phyloP scores from a whole-genome alignment of 768 basidiomycete genomes.

The Brasilioporus rufonigricans region DNA sequence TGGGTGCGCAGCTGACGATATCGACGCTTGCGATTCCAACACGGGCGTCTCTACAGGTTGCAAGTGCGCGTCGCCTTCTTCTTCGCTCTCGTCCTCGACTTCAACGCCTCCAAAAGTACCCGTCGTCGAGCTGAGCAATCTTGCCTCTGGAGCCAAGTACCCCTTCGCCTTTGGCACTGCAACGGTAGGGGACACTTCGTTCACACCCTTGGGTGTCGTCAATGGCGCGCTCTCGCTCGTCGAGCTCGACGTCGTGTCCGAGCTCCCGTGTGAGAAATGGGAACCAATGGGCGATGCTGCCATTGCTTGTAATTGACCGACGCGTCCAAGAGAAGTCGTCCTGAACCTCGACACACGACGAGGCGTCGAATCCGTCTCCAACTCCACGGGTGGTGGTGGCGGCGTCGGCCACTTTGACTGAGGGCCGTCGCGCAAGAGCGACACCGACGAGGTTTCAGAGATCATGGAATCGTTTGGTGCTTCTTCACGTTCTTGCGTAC shows the following conservation, averaged over 20 bases:
- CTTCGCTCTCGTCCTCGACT: conserved; percentile 9
- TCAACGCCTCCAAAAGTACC: conserved; percentile 39
- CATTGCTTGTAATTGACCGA: conserved; percentile 24
- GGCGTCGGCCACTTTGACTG: conserved; percentile 32
- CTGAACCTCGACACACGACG: conserved; percentile 29
- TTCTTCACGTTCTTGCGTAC: conserved; percentile 11
- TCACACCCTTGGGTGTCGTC: conserved; percentile 18
- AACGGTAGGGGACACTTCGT: conserved; percentile 3
- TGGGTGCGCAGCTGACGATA: conserved; percentile 10
- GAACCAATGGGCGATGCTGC: conserved; percentile 49
- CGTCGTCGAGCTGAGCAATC: conserved; percentile 29
- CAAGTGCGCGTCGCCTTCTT: background rate
- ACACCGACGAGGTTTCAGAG: conserved; percentile 14
- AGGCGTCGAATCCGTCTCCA: conserved; percentile 24
- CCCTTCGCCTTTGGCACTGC: conserved; percentile 6
- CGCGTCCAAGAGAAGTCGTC: conserved; percentile 28
- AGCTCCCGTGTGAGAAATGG: conserved; percentile 38
- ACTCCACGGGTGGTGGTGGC: conserved; percentile 28
- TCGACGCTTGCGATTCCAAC: background rate
- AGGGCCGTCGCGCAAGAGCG: conserved; percentile 16
- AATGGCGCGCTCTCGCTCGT: conserved; percentile 20
- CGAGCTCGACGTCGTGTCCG: conserved; percentile 36
- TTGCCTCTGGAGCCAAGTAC: conserved; percentile 24
- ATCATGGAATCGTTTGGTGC: conserved; percentile 11
- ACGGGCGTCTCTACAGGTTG: background rate